phyloP scores from a whole-genome alignment of 345 rosid genomes.

The Linum tenue region DNA sequence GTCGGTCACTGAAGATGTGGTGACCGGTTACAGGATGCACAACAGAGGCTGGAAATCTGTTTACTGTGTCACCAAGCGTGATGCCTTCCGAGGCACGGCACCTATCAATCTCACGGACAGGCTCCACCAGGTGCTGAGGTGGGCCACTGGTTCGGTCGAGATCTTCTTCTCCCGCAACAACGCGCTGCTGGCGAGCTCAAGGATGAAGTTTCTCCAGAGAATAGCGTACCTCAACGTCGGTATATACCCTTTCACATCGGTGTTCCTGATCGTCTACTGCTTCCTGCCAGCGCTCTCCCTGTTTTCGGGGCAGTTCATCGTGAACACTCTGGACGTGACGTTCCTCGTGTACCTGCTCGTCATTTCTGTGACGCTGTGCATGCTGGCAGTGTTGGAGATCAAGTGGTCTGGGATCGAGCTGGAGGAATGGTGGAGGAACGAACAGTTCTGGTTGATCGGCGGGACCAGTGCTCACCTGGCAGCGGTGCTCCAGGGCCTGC shows the following conservation, averaged over 20 bases:
- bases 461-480: conserved; percentile 98
- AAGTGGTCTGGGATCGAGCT: conserved; percentile 93
- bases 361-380: conserved; percentile 65
- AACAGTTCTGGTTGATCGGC: conserved; percentile 98
- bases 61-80: conserved; percentile 93
- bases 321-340: conserved; percentile 64
- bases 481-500: conserved; percentile 85
- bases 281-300: conserved; percentile 94
- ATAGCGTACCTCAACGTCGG: conserved; percentile 91
- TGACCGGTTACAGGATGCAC: conserved; percentile 97
- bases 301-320: conserved; percentile 96
- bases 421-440: conserved; percentile 99
- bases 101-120: conserved; percentile 94
- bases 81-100: conserved; percentile 94
- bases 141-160: conserved; percentile 99
- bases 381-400: conserved; percentile 83
- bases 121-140: conserved; percentile 94
- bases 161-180: conserved; percentile 97
- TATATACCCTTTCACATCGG: conserved; percentile 90
- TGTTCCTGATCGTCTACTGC: conserved; percentile 92
- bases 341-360: conserved; percentile 74
- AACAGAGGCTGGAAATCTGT: conserved; percentile 98
- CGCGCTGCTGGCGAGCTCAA: conserved; percentile 74
- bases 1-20: conserved; percentile 98
- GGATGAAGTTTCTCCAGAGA: conserved; percentile 85